Base-by-base conservation (phyloP, 345 rosid genomes). In the Microthlaspi erraticum region DNA sequence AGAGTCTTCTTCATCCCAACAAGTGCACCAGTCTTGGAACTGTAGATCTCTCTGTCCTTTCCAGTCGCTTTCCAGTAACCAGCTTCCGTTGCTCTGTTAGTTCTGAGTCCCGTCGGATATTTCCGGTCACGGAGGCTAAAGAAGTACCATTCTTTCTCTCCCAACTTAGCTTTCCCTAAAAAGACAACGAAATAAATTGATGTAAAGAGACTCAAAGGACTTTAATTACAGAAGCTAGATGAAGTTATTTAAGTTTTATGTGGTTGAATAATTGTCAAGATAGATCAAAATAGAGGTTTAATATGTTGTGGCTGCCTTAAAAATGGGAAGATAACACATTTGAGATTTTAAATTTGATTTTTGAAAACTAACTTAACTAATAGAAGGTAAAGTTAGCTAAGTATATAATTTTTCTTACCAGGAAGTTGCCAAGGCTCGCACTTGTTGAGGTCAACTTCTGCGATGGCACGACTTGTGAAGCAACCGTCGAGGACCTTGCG, bases 341-440 rank as follows among this genome's bases (percentile, higher is more conserved):
- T 31, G 5, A 31, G 6, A 31, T 31, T 29, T 31, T 31, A 6
- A 31, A 31, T 31, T 31, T 4, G 33, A 6, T 31, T 31, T 31
- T 31, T 31, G 33, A 31, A 6, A 31, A 6, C 6, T 5, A 31
- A 3, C 6, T 31, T 6, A 31, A 31, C 5, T 31, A 31, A 31
- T 4, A 31, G 33, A 31, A 31, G 33, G 33, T 3, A 39, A 16
- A 10, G 7, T 43, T 60, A 7, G 8, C 12, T 13, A 52, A 49
- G 33, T 14, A 19, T 13, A 19, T 33, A 19, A 11, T 45, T 11
- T 56, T 62, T 38, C 83, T 74, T 84, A 90, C 97, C 91, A 11
- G 98, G 98, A 76, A 93, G 96, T 70, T 93, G 92, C 97, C 98
- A 93, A 1, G 98, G 98, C 81, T 93, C 97, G 37, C 94, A 91